Conservation (phyloP, 441 rosid genomes). For the Viola pubescens region DNA sequence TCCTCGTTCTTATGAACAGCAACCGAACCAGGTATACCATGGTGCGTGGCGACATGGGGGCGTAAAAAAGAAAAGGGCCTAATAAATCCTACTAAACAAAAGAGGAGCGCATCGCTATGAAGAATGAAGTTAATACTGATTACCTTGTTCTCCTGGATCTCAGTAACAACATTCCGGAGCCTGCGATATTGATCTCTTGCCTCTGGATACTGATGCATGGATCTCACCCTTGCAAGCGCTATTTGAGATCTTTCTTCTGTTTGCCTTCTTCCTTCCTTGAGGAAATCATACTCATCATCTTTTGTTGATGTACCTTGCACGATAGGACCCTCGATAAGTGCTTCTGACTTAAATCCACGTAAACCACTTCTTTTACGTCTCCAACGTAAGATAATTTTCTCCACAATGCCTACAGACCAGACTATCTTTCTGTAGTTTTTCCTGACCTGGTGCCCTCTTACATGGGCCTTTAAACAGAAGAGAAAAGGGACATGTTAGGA, state of each 20-base stretch:
- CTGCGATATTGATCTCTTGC: constrained; percentile 82
- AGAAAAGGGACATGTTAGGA: constrained; percentile 10
- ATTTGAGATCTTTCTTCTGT: constrained; percentile 74
- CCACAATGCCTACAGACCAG: constrained; percentile 86
- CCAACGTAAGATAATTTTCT: constrained; percentile 85
- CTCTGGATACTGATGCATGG: constrained; percentile 86
- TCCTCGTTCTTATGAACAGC: too few relatives aligned
- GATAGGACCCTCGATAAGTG: constrained; percentile 34
- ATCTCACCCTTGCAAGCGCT: constrained; percentile 82
- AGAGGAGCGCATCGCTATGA: not conserved
- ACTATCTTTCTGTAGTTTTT: constrained; percentile 58
- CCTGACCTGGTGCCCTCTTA: constrained; percentile 85
- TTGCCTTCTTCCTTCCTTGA: constrained; percentile 79
- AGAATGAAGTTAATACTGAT: constrained; percentile 3
- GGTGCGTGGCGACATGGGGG: too few relatives aligned
- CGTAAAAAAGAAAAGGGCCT: too few relatives aligned
- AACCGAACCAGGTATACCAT: too few relatives aligned
- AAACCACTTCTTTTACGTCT: constrained; percentile 79
- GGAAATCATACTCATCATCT: constrained; percentile 77
- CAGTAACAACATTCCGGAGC: constrained; percentile 61
- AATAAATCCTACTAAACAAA: not conserved
- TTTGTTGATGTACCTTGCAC: constrained; percentile 27
- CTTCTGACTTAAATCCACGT: constrained; percentile 76
- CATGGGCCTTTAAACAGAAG: constrained; percentile 49
- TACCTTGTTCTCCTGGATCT: constrained; percentile 80